phyloP scores from a whole-genome alignment of 768 basidiomycete genomes.

The Tulasnella sp. region DNA sequence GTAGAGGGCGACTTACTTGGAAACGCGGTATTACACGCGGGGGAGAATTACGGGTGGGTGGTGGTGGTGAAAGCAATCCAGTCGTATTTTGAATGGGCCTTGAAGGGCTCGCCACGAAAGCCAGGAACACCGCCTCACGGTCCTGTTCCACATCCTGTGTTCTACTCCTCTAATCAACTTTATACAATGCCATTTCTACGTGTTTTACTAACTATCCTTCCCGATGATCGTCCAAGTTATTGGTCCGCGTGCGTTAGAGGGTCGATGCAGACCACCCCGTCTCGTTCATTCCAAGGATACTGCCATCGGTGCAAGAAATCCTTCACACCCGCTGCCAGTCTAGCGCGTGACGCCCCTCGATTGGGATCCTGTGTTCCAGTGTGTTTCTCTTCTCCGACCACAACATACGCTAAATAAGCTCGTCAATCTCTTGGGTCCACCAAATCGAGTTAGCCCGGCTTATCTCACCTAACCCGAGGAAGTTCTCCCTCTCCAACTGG shows the following conservation, averaged over 20 bases:
- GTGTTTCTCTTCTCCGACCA: constrained; percentile 95
- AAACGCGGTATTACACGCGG: too few relatives aligned
- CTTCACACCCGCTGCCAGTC: constrained; percentile 74
- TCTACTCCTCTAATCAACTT: not conserved
- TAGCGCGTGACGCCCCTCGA: constrained; percentile 68
- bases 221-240: too few relatives aligned
- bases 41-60: too few relatives aligned
- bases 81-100: too few relatives aligned
- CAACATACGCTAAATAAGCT: constrained; percentile 50
- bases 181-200: too few relatives aligned
- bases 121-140: not conserved
- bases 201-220: too few relatives aligned
- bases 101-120: too few relatives aligned
- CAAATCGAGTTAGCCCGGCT: constrained; percentile 13
- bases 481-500: constrained; percentile 82
- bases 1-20: too few relatives aligned
- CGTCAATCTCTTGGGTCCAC: constrained; percentile 1
- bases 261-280: constrained; percentile 84
- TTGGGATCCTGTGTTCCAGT: constrained; percentile 78
- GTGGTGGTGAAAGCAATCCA: too few relatives aligned
- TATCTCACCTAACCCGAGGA: constrained; percentile 63
- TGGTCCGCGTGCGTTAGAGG: constrained; percentile 53
- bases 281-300: constrained; percentile 84
- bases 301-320: constrained; percentile 91
- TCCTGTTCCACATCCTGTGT: not conserved